Evolutionary conservation across 2,329 filamentous ascomycete genomes (phyloP).

Genomic region (Bipolaris gigantea): DNA sequence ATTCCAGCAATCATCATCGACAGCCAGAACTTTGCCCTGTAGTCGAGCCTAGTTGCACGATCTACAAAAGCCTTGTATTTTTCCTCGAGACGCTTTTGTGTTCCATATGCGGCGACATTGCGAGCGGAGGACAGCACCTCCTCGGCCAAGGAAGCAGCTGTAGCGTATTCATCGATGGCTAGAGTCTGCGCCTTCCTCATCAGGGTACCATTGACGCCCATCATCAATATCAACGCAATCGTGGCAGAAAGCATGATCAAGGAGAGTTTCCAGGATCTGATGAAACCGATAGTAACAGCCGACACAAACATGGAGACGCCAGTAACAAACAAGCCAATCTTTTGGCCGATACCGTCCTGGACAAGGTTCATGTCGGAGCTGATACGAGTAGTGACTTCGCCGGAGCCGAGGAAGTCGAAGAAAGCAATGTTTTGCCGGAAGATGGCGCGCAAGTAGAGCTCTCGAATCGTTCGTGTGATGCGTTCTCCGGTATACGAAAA

Average conservation of each 20-base stretch:
- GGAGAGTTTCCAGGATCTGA: conserved; percentile 91
- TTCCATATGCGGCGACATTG: conserved; percentile 90
- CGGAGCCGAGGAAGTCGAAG: conserved; percentile 83
- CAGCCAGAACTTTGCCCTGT: conserved; percentile 71
- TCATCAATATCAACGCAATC: conserved; percentile 74
- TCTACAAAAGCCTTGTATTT: conserved; percentile 79
- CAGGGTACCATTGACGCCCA: conserved; percentile 73
- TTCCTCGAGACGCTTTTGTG: conserved; percentile 84
- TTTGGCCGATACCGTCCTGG: conserved; percentile 75
- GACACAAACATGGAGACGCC: conserved; percentile 65
- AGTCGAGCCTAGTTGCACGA: conserved; percentile 74
- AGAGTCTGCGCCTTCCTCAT: conserved; percentile 74
- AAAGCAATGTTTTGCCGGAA: conserved; percentile 48
- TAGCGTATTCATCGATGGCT: conserved; percentile 76
- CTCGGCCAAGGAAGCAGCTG: conserved; percentile 85
- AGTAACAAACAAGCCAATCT: conserved; percentile 41
- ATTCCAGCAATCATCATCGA: conserved; percentile 80
- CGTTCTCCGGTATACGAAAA: conserved; percentile 71
- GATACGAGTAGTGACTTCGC: conserved; percentile 93
- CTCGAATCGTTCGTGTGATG: conserved; percentile 50
- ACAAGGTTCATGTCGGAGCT: conserved; percentile 93
- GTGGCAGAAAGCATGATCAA: conserved; percentile 82
- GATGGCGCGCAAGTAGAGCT: conserved; percentile 66
- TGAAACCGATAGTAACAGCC: conserved; percentile 88
- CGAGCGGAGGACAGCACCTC: conserved; percentile 93